phyloP scores from a whole-genome alignment of 306 rosid species.

The Lathyrus aphaca region DNA sequence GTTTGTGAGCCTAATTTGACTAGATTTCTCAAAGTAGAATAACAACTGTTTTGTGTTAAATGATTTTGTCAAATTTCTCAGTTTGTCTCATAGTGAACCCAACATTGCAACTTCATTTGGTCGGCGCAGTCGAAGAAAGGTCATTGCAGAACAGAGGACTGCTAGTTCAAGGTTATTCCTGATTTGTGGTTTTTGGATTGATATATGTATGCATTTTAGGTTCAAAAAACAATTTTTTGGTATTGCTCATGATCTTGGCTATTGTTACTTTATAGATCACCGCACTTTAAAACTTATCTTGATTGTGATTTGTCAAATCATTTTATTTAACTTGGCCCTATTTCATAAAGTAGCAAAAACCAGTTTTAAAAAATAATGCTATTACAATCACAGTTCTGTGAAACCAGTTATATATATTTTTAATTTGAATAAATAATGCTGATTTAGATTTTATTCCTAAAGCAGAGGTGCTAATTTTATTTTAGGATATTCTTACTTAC shows the following conservation, averaged over 20 bases:
- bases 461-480: not conserved
- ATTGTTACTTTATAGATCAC: conserved; percentile 10
- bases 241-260: conserved; percentile 34
- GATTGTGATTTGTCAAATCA: conserved; percentile 8
- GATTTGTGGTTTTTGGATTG: conserved; percentile 36
- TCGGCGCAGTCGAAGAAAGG: conserved; percentile 90
- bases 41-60: conserved; percentile 49
- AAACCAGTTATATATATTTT: not conserved
- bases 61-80: conserved; percentile 61
- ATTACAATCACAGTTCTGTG: too few relatives aligned
- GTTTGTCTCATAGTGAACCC: conserved; percentile 99
- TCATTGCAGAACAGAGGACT: conserved; percentile 94
- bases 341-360: conserved; percentile 19
- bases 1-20: conserved; percentile 35
- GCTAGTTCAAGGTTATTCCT: conserved; percentile 92
- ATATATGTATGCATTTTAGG: conserved; percentile 34
- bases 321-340: conserved; percentile 22
- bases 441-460: not conserved
- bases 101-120: conserved; percentile 94
- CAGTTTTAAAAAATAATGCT: not conserved
- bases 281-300: conserved; percentile 8
- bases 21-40: conserved; percentile 38
- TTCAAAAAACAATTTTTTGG: not conserved
- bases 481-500: not conserved
- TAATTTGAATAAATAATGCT: conserved; percentile 1